Percentiles rank a stretch among this genome's conserved stretches.
Evolutionary conservation across 352 stramenopile species (phyloP).

Genomic region (Aphanomyces stellatus): DNA sequence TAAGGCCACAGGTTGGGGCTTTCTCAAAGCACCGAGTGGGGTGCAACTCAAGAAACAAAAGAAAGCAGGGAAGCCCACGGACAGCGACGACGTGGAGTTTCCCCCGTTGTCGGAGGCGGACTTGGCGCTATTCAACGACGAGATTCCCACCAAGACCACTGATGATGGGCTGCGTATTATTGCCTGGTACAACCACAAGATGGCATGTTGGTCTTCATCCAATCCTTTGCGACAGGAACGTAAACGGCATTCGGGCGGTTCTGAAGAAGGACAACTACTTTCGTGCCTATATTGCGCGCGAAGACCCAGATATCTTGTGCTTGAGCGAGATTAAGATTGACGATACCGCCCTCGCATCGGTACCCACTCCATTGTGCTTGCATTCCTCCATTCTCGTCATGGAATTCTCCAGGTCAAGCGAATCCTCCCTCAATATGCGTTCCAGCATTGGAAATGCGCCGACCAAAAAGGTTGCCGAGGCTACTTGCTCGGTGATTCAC

Average conservation of each 20-base stretch:
- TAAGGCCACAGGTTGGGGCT: no score
- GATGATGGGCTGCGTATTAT: background rate
- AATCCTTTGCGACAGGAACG: conserved; percentile 39
- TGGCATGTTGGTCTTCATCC: background rate
- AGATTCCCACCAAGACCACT: background rate
- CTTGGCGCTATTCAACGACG: background rate
- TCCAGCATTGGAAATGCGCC: conserved; percentile 73
- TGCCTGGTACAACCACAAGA: background rate
- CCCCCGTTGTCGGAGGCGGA: conserved; percentile 1
- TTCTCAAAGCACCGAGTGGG: conserved; percentile 5
- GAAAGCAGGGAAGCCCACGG: background rate
- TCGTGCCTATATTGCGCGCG: conserved; percentile 61
- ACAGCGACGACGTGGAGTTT: conserved; percentile 10
- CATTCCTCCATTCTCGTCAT: background rate
- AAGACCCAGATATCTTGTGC: conserved; percentile 74
- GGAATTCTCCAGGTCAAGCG: conserved; percentile 37
- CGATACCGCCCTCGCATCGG: conserved; percentile 53
- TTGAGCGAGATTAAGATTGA: conserved; percentile 84
- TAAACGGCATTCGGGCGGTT: conserved; percentile 71
- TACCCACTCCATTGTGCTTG: background rate
- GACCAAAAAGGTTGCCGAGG: conserved; percentile 58
- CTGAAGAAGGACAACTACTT: conserved; percentile 67
- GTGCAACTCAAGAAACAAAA: conserved; percentile 18
- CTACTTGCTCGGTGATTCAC: no score
- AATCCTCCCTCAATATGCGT: conserved; percentile 56